phyloP scores from a whole-genome alignment of 106 monocot species.

The Posidonia australis region DNA sequence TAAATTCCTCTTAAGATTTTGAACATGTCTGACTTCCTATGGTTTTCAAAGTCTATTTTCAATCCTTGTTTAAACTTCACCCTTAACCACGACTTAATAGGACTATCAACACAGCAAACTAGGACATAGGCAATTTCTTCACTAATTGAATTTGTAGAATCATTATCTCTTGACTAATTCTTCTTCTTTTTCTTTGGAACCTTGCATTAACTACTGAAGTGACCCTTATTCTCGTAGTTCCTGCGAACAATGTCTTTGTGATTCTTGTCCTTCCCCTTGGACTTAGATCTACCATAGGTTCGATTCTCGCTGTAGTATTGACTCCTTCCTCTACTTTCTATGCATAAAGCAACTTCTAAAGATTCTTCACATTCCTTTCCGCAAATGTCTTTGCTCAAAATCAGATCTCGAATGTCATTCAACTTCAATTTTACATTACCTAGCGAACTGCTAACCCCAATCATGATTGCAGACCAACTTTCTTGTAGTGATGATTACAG shows the following conservation, averaged over 20 bases:
- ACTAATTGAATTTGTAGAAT: neutral
- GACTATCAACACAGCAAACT: neutral
- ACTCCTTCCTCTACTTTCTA: neutral
- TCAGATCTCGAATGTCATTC: neutral
- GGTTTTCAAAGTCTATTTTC: neutral
- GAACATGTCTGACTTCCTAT: neutral
- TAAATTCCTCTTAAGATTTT: neutral
- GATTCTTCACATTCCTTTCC: too few relatives aligned
- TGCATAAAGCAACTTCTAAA: too few relatives aligned
- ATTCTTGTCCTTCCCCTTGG: neutral
- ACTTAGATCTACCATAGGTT: too few relatives aligned
- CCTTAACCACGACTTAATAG: neutral
- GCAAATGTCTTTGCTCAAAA: neutral
- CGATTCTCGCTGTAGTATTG: neutral
- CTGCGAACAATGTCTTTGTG: neutral
- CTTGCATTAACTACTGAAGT: neutral
- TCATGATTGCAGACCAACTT: neutral
- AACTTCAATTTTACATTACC: neutral
- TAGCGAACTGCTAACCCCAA: neutral
- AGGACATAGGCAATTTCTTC: neutral
- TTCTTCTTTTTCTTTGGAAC: neutral
- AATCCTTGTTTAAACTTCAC: neutral
- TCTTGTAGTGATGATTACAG: neutral
- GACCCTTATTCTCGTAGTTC: neutral
- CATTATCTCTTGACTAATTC: neutral